Conservation (phyloP, 768 basidiomycete genomes). For the Daedaleopsis sinensis region DNA sequence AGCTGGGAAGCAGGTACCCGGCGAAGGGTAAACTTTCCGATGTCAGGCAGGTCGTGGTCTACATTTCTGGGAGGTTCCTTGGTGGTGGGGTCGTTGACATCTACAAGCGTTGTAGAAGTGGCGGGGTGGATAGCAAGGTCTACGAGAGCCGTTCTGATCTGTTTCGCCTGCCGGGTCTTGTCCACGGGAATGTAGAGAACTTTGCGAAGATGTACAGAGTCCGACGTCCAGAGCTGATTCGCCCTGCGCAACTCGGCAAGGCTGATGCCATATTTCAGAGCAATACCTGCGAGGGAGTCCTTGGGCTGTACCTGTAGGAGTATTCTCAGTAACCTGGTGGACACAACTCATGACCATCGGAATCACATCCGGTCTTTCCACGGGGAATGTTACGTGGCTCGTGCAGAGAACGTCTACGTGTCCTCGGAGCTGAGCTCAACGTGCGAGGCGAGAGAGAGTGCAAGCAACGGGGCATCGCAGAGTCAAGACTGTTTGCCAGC, state of each 20-base stretch:
- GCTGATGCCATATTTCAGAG: constrained; percentile 87
- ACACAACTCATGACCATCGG: background rate
- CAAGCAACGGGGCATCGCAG: too few relatives aligned
- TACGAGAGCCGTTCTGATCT: constrained; percentile 28
- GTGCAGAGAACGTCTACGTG: background rate
- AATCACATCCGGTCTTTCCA: background rate
- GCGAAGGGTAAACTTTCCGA: constrained; percentile 26
- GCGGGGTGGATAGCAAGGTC: constrained; percentile 8
- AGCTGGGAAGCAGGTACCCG: constrained; percentile 35
- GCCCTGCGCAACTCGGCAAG: constrained; percentile 81
- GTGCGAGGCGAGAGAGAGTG: too few relatives aligned
- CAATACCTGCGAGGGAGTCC: constrained; percentile 86
- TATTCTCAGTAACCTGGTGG: background rate
- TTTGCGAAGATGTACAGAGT: constrained; percentile 87
- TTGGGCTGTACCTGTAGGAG: constrained; percentile 58
- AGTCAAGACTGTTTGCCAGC: too few relatives aligned
- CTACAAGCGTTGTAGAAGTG: background rate
- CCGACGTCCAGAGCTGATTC: constrained; percentile 94
- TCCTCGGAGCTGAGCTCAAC: background rate
- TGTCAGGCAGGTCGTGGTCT: constrained; percentile 2
- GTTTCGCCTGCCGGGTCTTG: constrained; percentile 50
- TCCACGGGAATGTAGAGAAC: constrained; percentile 80
- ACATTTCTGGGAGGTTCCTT: background rate
- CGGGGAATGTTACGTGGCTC: background rate
- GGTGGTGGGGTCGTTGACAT: background rate